These are phyloP conservation scores for Plantago lanceolata DNA, from an alignment of 305 asterid genomes.

Conservation along the genomic window DNA sequence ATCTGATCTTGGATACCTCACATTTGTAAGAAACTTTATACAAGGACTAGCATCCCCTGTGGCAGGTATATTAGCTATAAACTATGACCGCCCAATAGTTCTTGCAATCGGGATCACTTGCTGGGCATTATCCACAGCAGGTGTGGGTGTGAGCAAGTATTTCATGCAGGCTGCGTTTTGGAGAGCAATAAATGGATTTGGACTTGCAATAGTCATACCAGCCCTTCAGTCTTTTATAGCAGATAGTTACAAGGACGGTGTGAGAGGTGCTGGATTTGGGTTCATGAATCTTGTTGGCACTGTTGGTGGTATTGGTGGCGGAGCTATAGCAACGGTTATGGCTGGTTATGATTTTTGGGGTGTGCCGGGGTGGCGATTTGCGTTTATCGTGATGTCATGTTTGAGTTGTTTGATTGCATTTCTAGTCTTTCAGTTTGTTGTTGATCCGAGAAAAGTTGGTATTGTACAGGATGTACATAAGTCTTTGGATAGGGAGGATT, in stretches of 20 bases:
- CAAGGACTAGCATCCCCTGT: slow-evolving; percentile 91
- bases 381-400: slow-evolving; percentile 68
- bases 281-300: slow-evolving; percentile 77
- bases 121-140: slow-evolving; percentile 95
- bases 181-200: slow-evolving; percentile 88
- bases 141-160: slow-evolving; percentile 77
- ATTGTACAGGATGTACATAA: slow-evolving; percentile 33
- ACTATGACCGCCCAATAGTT: slow-evolving; percentile 78
- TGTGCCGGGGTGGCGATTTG: slow-evolving; percentile 83
- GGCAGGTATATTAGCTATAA: slow-evolving; percentile 81
- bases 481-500: slow-evolving; percentile 39
- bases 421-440: slow-evolving; percentile 71
- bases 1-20: slow-evolving; percentile 93
- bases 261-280: slow-evolving; percentile 86
- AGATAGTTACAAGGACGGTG: slow-evolving; percentile 75
- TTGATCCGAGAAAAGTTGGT: slow-evolving; percentile 53
- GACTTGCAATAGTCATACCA: slow-evolving; percentile 90
- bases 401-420: slow-evolving; percentile 70
- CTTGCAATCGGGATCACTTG: slow-evolving; percentile 84
- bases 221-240: slow-evolving; percentile 93
- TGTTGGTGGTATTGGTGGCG: slow-evolving; percentile 98
- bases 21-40: slow-evolving; percentile 65
- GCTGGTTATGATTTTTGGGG: slow-evolving; percentile 75
- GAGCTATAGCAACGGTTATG: slow-evolving; percentile 93
- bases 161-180: slow-evolving; percentile 78